Conservation (phyloP, 208 protist species). For the Trypanosoma cruzi region DNA sequence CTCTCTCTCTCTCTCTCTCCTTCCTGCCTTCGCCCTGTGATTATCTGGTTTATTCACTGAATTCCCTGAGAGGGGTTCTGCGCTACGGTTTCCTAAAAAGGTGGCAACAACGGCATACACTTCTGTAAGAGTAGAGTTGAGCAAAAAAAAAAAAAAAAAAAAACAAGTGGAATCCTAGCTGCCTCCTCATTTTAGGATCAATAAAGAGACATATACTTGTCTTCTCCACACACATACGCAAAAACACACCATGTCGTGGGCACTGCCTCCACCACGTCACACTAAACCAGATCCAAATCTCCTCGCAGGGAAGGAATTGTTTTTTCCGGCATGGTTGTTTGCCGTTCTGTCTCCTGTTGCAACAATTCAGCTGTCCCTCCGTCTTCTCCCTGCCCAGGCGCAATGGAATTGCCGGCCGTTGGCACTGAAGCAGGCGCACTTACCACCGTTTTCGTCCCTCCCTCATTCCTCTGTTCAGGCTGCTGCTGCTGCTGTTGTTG, state of each 20-base stretch:
- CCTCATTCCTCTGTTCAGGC: background rate
- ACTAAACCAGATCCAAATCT: background rate
- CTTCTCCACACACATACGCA: no score
- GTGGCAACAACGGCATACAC: constrained; percentile 16
- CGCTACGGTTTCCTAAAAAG: constrained; percentile 8
- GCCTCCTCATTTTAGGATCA: background rate
- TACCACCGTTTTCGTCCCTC: background rate
- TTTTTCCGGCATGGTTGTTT: background rate
- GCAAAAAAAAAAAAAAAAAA: background rate
- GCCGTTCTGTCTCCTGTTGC: background rate
- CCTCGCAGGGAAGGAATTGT: background rate
- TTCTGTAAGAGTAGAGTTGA: background rate
- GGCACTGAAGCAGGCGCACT: background rate
- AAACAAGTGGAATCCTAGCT: background rate
- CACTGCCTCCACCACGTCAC: background rate
- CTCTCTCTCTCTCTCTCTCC: background rate
- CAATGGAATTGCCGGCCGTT: background rate
- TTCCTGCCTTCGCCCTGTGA: no score
- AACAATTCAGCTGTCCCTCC: background rate
- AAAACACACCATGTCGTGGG: no score
- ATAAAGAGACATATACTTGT: background rate
- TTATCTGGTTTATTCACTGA: background rate
- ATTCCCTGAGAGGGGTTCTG: background rate
- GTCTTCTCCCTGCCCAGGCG: background rate
- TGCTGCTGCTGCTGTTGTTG: constrained; percentile 2